Evolutionary conservation across 495 filamentous ascomycete species (phyloP).

Genomic region (Hypoxylon intermedium): DNA sequence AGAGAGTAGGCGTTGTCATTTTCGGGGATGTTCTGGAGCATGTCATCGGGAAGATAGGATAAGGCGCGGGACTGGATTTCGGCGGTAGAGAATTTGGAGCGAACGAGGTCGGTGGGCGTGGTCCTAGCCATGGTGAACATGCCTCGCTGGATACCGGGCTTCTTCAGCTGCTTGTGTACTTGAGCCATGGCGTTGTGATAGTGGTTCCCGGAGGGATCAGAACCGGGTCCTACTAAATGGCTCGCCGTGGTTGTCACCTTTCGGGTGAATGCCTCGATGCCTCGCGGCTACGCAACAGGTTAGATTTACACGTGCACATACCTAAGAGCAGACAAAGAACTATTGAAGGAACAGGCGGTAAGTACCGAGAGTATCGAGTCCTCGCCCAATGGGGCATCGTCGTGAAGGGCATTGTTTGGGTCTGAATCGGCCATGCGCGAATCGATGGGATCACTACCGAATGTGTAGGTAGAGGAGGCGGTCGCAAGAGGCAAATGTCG

Average conservation of each 20-base stretch:
- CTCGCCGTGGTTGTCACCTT: conserved; percentile 95
- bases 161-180: conserved; percentile 84
- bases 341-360: conserved; percentile 6
- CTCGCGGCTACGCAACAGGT: conserved; percentile 70
- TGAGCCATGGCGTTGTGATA: conserved; percentile 89
- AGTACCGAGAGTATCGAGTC: conserved; percentile 61
- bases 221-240: conserved; percentile 77
- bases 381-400: conserved; percentile 56
- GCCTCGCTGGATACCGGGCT: conserved; percentile 82
- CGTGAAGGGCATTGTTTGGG: conserved; percentile 59
- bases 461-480: conserved; percentile 24
- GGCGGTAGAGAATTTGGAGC: conserved; percentile 85
- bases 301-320: conserved; percentile 25
- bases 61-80: conserved; percentile 96
- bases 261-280: conserved; percentile 89
- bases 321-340: background rate
- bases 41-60: conserved; percentile 86
- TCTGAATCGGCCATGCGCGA: conserved; percentile 62
- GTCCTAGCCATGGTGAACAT: conserved; percentile 89
- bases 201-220: conserved; percentile 67
- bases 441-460: conserved; percentile 28
- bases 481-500: conserved; percentile 36
- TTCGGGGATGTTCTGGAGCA: conserved; percentile 86
- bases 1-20: conserved; percentile 84
- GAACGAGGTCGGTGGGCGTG: conserved; percentile 87